Percentiles rank a stretch among this genome's conserved stretches.
phyloP scores from a whole-genome alignment of 495 filamentous ascomycete genomes.

The Daldinia concentrica region DNA sequence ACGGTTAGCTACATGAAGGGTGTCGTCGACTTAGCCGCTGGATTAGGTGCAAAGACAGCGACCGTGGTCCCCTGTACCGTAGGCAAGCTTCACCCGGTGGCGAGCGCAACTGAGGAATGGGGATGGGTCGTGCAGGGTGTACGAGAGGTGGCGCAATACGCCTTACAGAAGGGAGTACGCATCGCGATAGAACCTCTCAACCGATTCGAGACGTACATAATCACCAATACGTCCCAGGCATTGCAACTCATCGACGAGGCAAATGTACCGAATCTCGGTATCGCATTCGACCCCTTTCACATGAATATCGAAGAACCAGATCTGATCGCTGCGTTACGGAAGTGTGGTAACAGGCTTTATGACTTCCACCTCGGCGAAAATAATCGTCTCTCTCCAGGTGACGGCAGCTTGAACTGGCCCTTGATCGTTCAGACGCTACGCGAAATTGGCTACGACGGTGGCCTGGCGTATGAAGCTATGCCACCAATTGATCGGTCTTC shows the following conservation, averaged over 20 bases:
- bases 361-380: constrained; percentile 46
- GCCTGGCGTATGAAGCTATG: constrained; percentile 41
- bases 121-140: constrained; percentile 44
- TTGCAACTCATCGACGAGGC: constrained; percentile 39
- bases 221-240: constrained; percentile 40
- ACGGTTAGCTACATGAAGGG: constrained; percentile 45
- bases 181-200: constrained; percentile 45
- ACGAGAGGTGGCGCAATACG: constrained; percentile 33
- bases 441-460: constrained; percentile 41
- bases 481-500: constrained; percentile 45
- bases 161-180: constrained; percentile 26
- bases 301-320: constrained; percentile 44
- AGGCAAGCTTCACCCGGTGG: constrained; percentile 41
- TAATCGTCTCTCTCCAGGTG: constrained; percentile 42
- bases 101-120: constrained; percentile 40
- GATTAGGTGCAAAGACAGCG: constrained; percentile 40
- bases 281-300: constrained; percentile 46
- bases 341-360: constrained; percentile 33
- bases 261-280: constrained; percentile 32
- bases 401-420: constrained; percentile 42
- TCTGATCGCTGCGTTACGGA: constrained; percentile 34
- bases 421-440: constrained; percentile 35
- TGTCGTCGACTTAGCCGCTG: constrained; percentile 34
- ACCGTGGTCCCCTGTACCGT: constrained; percentile 43
- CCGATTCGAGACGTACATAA: constrained; percentile 44